Evolutionary conservation across 2,329 filamentous ascomycete genomes (phyloP), one percentile per base, ranked within the genome.

Genomic region (Aspergillus texensis): DNA sequence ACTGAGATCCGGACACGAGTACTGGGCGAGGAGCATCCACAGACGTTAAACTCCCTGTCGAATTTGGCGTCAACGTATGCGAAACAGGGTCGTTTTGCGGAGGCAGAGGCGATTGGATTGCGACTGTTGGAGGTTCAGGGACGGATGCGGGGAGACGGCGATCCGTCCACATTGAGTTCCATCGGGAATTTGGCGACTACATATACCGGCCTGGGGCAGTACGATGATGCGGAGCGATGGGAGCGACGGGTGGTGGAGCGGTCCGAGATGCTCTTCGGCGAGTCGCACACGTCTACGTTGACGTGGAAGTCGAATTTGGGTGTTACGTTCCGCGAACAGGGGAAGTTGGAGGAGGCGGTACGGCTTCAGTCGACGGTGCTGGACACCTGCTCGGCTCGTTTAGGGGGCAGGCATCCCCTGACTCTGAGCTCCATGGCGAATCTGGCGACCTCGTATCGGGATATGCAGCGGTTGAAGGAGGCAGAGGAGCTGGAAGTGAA

Each of bases 341-440:
- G 62, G n/a, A 48, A 30, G 24, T 24, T 64, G 24, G 59, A 54
- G 5, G 48, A 62, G 8, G 62, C 62, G 11, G 21, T 56, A 30
- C 46, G 43, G 36, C 43, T 62, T n/a, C 52, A 64, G 32, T 56
- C 36, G 11, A 41, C 50, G 32, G 59, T 64, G 24, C 21, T 64
- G 34, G 43, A 64, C 14, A 32, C 34, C 24, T 24, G 50, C 1
- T 21, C 41, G 6, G 19, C 53, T 12, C 16, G 19, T 16, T 26
- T 63, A 1, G 61, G 63, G 2, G 10, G 21, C 6, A 28, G 46
- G 21, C 57, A 67, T 57, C 55, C 57, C 5, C 9, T 39, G 1
- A 63, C 62, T 5, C 39, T 63, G 6, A 63, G 55, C 2, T 58
- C 60, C 16, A 65, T 65, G 58, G 55, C 62, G 2, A 67, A 65